Evolutionary conservation across 2,329 filamentous ascomycete species (phyloP).

Genomic region (Ophiostoma fasciatum): DNA sequence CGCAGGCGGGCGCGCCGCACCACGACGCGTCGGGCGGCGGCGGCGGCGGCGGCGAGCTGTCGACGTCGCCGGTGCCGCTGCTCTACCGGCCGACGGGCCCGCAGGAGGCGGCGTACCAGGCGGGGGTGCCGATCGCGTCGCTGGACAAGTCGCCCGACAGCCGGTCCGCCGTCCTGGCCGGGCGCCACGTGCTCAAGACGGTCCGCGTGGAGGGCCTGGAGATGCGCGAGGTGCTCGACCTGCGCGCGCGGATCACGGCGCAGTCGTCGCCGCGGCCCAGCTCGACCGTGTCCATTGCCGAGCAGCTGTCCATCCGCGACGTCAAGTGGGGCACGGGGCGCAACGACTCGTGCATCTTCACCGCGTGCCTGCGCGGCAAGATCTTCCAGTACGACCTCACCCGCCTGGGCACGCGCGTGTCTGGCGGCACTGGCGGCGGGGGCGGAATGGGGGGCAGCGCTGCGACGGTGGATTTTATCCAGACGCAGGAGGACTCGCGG

Average conservation of each 20-base stretch:
- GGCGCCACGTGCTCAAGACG: conserved; percentile 46
- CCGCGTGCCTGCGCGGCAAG: conserved; percentile 47
- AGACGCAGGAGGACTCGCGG: conserved; percentile 45
- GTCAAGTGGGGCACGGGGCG: conserved; percentile 39
- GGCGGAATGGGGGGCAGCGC: conserved; percentile 21
- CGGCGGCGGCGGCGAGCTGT: conserved; percentile 8
- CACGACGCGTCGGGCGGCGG: not conserved
- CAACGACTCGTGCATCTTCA: conserved; percentile 40
- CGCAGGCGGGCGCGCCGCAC: conserved; percentile 20
- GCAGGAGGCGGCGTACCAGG: conserved; percentile 38
- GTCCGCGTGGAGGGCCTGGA: conserved; percentile 36
- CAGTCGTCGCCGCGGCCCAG: conserved; percentile 29
- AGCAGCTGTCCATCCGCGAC: conserved; percentile 49
- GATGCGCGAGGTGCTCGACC: conserved; percentile 41
- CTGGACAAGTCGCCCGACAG: conserved; percentile 45
- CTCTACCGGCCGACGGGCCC: conserved; percentile 38
- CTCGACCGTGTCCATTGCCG: conserved; percentile 24
- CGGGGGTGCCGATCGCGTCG: conserved; percentile 38
- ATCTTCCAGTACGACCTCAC: conserved; percentile 50
- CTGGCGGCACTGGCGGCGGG: conserved; percentile 21
- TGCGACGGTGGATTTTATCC: conserved; percentile 33
- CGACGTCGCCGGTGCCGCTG: conserved; percentile 28
- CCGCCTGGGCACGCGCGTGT: conserved; percentile 28
- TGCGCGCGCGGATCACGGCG: conserved; percentile 38
- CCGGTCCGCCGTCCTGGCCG: conserved; percentile 39